A percentile compares a stretch with the other conserved stretches of the same genome.
These are phyloP conservation scores for Candida piceae DNA, from an alignment of 805 yeast genomes.

Conservation along the genomic window DNA sequence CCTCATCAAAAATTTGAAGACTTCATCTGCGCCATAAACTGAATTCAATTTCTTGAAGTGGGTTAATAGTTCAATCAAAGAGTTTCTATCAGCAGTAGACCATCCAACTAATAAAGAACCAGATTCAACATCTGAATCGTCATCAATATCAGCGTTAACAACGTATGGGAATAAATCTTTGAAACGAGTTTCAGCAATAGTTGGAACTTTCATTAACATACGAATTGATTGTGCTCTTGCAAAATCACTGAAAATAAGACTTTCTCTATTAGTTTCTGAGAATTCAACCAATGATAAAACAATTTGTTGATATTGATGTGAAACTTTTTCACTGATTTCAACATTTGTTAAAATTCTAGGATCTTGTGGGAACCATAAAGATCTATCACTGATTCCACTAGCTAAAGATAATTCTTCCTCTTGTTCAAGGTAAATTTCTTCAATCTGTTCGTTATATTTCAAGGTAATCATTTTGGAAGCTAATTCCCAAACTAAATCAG, in stretches of 20 bases:
- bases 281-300: constrained; percentile 34
- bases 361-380: constrained; percentile 41
- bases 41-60: constrained; percentile 59
- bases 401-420: constrained; percentile 8
- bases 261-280: constrained; percentile 34
- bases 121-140: constrained; percentile 24
- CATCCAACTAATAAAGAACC: constrained; percentile 19
- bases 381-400: constrained; percentile 6
- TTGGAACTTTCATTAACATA: constrained; percentile 54
- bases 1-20: constrained; percentile 47
- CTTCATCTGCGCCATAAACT: constrained; percentile 46
- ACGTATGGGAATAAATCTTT: constrained; percentile 54
- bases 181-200: constrained; percentile 63
- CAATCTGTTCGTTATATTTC: constrained; percentile 15
- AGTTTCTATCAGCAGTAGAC: constrained; percentile 44
- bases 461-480: constrained; percentile 32
- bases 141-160: constrained; percentile 32
- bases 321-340: constrained; percentile 22
- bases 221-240: constrained; percentile 54
- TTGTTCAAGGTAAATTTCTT: constrained; percentile 14
- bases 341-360: constrained; percentile 40
- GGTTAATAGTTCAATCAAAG: constrained; percentile 56
- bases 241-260: constrained; percentile 35
- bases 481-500: constrained; percentile 51
- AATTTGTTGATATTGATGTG: constrained; percentile 30